Percentiles rank a stretch among this genome's conserved stretches.
Conservation (phyloP, 768 basidiomycete genomes). For the Filobasidium floriforme region DNA sequence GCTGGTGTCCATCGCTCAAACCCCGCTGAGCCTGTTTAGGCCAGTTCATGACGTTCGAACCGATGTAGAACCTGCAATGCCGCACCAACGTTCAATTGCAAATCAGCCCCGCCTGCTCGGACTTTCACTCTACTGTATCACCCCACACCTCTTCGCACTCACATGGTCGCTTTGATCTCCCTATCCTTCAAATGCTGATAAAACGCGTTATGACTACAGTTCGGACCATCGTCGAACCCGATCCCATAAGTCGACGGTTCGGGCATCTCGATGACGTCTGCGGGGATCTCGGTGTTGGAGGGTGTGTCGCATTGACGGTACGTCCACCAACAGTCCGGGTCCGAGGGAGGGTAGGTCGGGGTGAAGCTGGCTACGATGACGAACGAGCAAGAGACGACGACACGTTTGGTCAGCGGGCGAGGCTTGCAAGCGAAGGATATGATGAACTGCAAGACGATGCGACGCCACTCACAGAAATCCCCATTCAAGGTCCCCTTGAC, state of each 20-base stretch:
- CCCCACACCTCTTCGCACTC: too few species aligned
- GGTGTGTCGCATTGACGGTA: conserved; percentile 32
- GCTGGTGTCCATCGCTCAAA: conserved; percentile 43
- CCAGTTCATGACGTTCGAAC: conserved; percentile 48
- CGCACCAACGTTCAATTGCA: conserved; percentile 18
- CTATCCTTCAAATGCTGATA: conserved; percentile 45
- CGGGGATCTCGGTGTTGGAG: conserved; percentile 28
- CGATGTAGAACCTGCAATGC: conserved; percentile 45
- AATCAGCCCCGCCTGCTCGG: too few species aligned
- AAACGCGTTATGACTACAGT: conserved; percentile 46
- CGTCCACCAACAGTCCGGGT: conserved; percentile 48
- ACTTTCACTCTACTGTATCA: too few species aligned
- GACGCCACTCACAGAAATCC: conserved; percentile 31
- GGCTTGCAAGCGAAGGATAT: too few species aligned
- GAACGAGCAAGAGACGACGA: not conserved
- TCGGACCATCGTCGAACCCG: conserved; percentile 47
- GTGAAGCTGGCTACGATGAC: conserved; percentile 25
- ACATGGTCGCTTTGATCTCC: conserved; percentile 45
- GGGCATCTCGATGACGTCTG: conserved; percentile 41
- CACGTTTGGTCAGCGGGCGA: not conserved
- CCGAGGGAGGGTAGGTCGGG: conserved; percentile 30
- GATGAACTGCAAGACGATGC: too few species aligned
- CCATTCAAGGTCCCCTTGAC: conserved; percentile 41
- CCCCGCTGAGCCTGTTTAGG: conserved; percentile 46
- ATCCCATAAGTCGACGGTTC: conserved; percentile 45